A percentile compares a stretch with the other conserved stretches of the same genome.
Evolutionary conservation across 192 early-diverging fungal genomes (phyloP).

Genomic region (Coemansia sp.): DNA sequence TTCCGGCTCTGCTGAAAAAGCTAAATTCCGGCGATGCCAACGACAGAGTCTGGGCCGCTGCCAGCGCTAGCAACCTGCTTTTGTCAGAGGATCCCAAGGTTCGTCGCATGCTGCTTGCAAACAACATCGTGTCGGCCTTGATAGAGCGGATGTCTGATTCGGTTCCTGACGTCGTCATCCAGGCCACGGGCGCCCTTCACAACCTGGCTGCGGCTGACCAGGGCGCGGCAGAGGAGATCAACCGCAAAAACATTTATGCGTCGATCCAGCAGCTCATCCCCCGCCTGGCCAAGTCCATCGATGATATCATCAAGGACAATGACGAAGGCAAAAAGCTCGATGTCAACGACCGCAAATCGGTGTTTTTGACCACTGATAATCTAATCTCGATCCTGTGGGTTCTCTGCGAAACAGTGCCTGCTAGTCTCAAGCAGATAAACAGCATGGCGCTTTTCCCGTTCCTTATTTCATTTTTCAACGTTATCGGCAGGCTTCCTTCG

Average conservation of each 20-base stretch:
- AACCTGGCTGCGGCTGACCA: conserved; percentile 51
- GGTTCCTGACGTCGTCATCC: conserved; percentile 69
- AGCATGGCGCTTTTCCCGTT: conserved; percentile 62
- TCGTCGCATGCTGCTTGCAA: conserved; percentile 73
- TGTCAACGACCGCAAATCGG: conserved; percentile 41
- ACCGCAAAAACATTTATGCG: conserved; percentile 37
- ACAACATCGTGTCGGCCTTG: conserved; percentile 64
- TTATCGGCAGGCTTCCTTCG: conserved; percentile 32
- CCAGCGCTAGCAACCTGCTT: conserved; percentile 80
- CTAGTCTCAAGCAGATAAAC: conserved; percentile 67
- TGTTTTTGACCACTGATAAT: conserved; percentile 54
- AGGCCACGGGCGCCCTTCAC: conserved; percentile 69
- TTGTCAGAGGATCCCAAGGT: conserved; percentile 22
- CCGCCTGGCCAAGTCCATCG: conserved; percentile 46
- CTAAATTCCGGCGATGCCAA: conserved; percentile 63
- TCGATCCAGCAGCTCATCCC: conserved; percentile 42
- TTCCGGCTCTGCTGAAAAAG: conserved; percentile 55
- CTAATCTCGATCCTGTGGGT: conserved; percentile 46
- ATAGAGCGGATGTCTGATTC: conserved; percentile 74
- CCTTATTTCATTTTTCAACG: conserved; percentile 69
- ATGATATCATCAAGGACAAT: conserved; percentile 44
- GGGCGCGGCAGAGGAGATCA: conserved; percentile 47
- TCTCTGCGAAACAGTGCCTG: conserved; percentile 69
- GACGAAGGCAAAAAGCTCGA: conserved; percentile 32
- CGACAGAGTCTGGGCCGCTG: conserved; percentile 87